Evolutionary conservation across 1,284 basidiomycete genomes (phyloP), one percentile per base, ranked within the genome.

Genomic region (Ustilago shanxiensis): DNA sequence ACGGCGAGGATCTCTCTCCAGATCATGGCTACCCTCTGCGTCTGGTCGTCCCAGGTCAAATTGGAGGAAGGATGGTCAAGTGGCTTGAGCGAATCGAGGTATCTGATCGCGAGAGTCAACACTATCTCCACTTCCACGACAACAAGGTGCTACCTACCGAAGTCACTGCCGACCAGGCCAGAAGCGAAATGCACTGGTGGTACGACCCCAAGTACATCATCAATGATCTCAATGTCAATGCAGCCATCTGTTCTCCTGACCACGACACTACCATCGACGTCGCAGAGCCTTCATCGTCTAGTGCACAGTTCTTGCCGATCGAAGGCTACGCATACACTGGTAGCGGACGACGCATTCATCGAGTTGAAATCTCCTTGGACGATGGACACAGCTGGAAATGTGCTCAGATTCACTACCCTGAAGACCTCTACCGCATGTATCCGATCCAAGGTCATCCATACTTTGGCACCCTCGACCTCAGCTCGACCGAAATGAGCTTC

Each of bases 11-110:
- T 16, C 61, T 83, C 14, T 88, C 89, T 44, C 90, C 91, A 0
- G 91, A 92, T 77, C 91, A 92, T 77, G 91, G 91, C 3, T 91
- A 88, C 75, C 91, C 91, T 0, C 79, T 92, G 20, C 88, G 91
- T 11, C 83, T 91, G 2, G 87, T 92, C 66, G 88, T 91, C 2
- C 91, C 91, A 1, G 90, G 90, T n/a, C 89, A 90, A 70, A 91
- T 91, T 60, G 91, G 91, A 26, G 91, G 90, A 50, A 47, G 83
- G 20, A 86, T 80, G 69, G 84, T 83, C 60, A 89, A 92, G 86
- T 92, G 91, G 91, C 86, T 92, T 31, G 88, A 86, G 45, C 87
- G 88, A 29, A 91, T 92, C 72, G 89, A 90, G 74, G 82, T 92
- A 7, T 89, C 89, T 11, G 87, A 88, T 24, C 69, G 83, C 16